These are phyloP conservation scores for Coemansia aciculifera DNA, from an alignment of 192 early-diverging fungal species.

Conservation along the genomic window DNA sequence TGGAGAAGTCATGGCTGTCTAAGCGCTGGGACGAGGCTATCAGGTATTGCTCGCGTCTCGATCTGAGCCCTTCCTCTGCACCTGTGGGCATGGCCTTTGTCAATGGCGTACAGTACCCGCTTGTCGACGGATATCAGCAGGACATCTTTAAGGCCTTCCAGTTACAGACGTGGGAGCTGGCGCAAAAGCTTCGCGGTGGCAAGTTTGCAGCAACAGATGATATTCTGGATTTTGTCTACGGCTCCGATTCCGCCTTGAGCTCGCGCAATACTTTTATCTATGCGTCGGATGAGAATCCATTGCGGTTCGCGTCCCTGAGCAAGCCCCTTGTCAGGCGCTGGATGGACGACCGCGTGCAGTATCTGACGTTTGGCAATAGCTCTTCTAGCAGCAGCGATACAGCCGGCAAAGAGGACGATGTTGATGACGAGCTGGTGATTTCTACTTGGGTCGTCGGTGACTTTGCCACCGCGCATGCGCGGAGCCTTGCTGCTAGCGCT, in stretches of 20 bases:
- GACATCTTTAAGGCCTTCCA: constrained; percentile 56
- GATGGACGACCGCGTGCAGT: constrained; percentile 25
- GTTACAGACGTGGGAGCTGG: constrained; percentile 56
- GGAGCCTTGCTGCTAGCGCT: constrained; percentile 56
- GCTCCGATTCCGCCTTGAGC: constrained; percentile 55
- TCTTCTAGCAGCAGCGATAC: not conserved
- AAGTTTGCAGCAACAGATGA: constrained; percentile 58
- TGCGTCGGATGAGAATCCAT: constrained; percentile 37
- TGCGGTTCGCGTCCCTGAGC: constrained; percentile 35
- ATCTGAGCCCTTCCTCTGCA: constrained; percentile 29
- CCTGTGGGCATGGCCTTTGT: constrained; percentile 64
- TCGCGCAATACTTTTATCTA: constrained; percentile 62
- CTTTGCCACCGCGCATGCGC: constrained; percentile 56
- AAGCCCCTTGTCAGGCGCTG: constrained; percentile 13
- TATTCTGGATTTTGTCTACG: constrained; percentile 73
- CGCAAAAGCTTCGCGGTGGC: constrained; percentile 53
- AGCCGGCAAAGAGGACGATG: not conserved
- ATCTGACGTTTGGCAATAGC: constrained; percentile 14
- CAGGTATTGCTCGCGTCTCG: constrained; percentile 43
- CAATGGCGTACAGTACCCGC: constrained; percentile 75
- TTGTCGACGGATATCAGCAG: constrained; percentile 64
- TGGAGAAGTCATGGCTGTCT: constrained; percentile 18
- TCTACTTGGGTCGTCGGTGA: constrained; percentile 61
- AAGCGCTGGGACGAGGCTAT: constrained; percentile 35
- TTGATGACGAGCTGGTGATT: constrained; percentile 3